A percentile compares a stretch with the other conserved stretches of the same genome.
phyloP scores from a whole-genome alignment of 2,329 filamentous ascomycete species.

The Colletotrichum lindemuthianum region DNA sequence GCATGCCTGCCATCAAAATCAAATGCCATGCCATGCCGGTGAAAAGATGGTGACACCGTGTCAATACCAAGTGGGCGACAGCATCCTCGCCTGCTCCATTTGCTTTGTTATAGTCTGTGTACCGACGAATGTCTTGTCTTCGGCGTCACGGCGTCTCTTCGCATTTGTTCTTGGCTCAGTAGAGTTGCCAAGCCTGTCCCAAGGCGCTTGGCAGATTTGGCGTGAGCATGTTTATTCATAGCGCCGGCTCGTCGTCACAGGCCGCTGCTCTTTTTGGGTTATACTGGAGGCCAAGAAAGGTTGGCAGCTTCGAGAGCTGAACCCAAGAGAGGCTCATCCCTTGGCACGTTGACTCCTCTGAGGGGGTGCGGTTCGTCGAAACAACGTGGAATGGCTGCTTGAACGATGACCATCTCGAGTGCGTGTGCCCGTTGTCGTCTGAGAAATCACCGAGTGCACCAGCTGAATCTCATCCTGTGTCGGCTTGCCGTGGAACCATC shows the following conservation, averaged over 20 bases:
- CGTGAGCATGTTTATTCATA: slow-evolving; percentile 15
- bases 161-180: slow-evolving; percentile 11
- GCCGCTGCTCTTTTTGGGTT: neutral
- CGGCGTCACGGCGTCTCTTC: too few species aligned
- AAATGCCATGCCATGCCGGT: neutral
- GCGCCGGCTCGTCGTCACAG: neutral
- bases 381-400: neutral
- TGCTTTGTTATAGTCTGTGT: neutral
- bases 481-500: neutral
- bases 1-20: neutral
- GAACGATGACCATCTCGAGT: neutral
- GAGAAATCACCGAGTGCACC: neutral
- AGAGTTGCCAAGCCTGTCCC: slow-evolving; percentile 11
- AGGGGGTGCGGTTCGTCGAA: neutral
- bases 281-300: neutral
- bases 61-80: slow-evolving; percentile 1
- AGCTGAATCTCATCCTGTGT: slow-evolving; percentile 1
- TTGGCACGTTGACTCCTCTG: slow-evolving; percentile 10
- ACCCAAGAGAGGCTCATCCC: slow-evolving; percentile 29
- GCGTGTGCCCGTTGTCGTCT: neutral
- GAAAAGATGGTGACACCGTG: slow-evolving; percentile 10
- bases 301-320: neutral
- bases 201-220: slow-evolving; percentile 22
- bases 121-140: too few species aligned
- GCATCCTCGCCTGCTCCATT: neutral